These are phyloP conservation scores for Colletotrichum sublineola DNA, from an alignment of 2,329 filamentous ascomycete species.

Conservation along the genomic window DNA sequence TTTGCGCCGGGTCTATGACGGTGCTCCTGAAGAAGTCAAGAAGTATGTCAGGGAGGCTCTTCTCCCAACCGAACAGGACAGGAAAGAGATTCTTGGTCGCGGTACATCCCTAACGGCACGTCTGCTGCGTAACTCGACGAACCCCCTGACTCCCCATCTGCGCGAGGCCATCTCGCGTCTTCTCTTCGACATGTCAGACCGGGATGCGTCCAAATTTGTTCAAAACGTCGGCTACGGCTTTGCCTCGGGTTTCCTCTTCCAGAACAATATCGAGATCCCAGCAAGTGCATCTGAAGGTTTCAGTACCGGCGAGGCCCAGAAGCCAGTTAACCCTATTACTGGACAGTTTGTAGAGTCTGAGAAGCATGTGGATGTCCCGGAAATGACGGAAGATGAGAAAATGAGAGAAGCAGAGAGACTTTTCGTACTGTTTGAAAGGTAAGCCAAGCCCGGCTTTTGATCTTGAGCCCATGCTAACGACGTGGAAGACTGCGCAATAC, in stretches of 20 bases:
- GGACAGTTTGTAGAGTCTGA: slow-evolving; percentile 84
- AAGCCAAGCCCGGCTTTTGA: slow-evolving; percentile 44
- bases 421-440: slow-evolving; percentile 93
- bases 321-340: slow-evolving; percentile 83
- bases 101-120: slow-evolving; percentile 80
- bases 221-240: slow-evolving; percentile 95
- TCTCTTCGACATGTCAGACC: slow-evolving; percentile 88
- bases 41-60: slow-evolving; percentile 74
- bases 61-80: slow-evolving; percentile 82
- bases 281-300: slow-evolving; percentile 71
- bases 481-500: slow-evolving; percentile 72
- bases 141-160: slow-evolving; percentile 77
- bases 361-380: slow-evolving; percentile 67
- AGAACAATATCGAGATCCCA: slow-evolving; percentile 84
- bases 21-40: slow-evolving; percentile 74
- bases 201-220: slow-evolving; percentile 83
- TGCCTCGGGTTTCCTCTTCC: slow-evolving; percentile 89
- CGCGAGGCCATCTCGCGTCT: slow-evolving; percentile 82
- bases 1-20: slow-evolving; percentile 77
- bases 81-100: slow-evolving; percentile 81
- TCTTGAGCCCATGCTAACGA: slow-evolving; percentile 23
- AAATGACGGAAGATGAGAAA: slow-evolving; percentile 93
- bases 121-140: slow-evolving; percentile 82
- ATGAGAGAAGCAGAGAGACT: slow-evolving; percentile 90
- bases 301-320: slow-evolving; percentile 50